These are phyloP conservation scores for Ambrosia artemisiifolia DNA, from an alignment of 129 eudicot species.

Conservation along the genomic window DNA sequence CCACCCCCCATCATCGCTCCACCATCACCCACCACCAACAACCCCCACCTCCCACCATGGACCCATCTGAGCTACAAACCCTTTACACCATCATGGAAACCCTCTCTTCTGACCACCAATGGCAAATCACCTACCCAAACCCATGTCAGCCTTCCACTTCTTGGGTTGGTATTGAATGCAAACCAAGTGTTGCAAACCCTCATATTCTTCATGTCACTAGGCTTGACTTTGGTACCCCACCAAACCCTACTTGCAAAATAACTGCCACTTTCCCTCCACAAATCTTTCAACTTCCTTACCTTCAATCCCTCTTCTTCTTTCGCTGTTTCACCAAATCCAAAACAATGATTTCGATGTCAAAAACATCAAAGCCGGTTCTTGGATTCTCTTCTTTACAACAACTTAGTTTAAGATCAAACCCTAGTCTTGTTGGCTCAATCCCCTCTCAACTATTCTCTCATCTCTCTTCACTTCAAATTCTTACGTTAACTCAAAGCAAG, in stretches of 20 bases:
- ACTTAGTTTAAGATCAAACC: slow-evolving; percentile 70
- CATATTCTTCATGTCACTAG: slow-evolving; percentile 58
- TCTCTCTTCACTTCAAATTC: slow-evolving; percentile 59
- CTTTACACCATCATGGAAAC: slow-evolving; percentile 70
- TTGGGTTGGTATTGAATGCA: slow-evolving; percentile 86
- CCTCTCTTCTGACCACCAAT: slow-evolving; percentile 57
- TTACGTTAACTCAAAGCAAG: slow-evolving; percentile 68
- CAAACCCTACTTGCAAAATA: slow-evolving; percentile 67
- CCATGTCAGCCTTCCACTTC: slow-evolving; percentile 62
- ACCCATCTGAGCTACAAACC: slow-evolving; percentile 59
- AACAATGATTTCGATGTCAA: slow-evolving; percentile 41
- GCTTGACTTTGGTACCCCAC: slow-evolving; percentile 69
- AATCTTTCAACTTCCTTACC: slow-evolving; percentile 63
- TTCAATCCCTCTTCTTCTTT: slow-evolving; percentile 61
- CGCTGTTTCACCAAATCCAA: slow-evolving; percentile 51
- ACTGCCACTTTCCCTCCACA: slow-evolving; percentile 59
- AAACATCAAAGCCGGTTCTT: slow-evolving; percentile 1
- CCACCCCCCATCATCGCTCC: slow-evolving; percentile 28
- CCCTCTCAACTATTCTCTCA: slow-evolving; percentile 53
- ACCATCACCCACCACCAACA: slow-evolving; percentile 29
- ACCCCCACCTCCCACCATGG: slow-evolving; percentile 48
- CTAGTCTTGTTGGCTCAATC: slow-evolving; percentile 53
- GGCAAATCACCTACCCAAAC: slow-evolving; percentile 64
- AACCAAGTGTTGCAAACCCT: slow-evolving; percentile 36
- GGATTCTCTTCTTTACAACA: slow-evolving; percentile 45